Evolutionary conservation across 202 grass and related monocot species (phyloP), one percentile per base, ranked within the genome.

Genomic region (Setaria viridis): DNA sequence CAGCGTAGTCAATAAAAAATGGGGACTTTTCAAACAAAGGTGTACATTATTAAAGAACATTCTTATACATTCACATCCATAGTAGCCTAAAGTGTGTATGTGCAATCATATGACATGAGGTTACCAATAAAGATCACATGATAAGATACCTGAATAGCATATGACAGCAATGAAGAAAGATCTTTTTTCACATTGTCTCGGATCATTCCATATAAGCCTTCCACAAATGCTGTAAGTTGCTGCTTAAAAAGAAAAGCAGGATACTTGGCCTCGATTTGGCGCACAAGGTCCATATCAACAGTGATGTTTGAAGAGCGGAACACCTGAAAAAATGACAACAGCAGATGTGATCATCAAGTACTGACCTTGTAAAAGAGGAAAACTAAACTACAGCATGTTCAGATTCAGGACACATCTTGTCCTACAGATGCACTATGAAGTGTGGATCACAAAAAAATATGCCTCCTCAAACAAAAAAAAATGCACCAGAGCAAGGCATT

Each of bases 161-260:
- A 75, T 42, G 88, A 82, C 76, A 99, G 66, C 62, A 95, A 87
- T 39, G 93, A 83, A 92, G 82, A 90, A 72, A 99, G 84, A 59
- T 92, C 90, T 79, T 88, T 95, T 87, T 95, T 94, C 82, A 90
- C 77, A 87, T 96, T 93, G 42, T 99, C 96, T 86, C 91, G 80
- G 70, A 92, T 92, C 72, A 92, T 92, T 67, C 86, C 90, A 59
- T 90, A 99, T 73, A 96, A 92, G 20, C 90, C 93, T 91, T 99
- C 96, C 30, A 93, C 90, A 89, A 92, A 94, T 70, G 93, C 91
- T 73, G 96, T 80, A 53, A 99, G 93, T 68, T 99, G 96, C 77
- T 95, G 93, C 87, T 99, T 99, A 74, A 99, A 99, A 84, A 95
- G 96, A 90, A 99, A 96, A 80, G 93, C 96, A 71, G 93, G 93